Conservation (phyloP, 1,284 basidiomycete genomes). For the Trametes versicolor region DNA sequence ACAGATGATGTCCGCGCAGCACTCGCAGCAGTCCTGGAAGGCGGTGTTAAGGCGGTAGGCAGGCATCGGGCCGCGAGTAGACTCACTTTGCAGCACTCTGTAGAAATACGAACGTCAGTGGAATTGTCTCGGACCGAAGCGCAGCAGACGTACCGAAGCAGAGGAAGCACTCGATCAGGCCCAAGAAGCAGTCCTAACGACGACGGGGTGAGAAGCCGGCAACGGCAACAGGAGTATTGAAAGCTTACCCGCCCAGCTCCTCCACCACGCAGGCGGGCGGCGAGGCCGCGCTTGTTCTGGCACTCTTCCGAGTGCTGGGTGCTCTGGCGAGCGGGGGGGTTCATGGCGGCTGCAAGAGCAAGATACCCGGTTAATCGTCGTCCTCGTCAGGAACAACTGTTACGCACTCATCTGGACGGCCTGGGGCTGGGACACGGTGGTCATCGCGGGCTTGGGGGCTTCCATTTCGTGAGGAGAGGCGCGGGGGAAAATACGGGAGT, state of each 20-base stretch:
- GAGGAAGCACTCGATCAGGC: constrained; percentile 66
- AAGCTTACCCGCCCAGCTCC: constrained; percentile 64
- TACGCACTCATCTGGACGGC: constrained; percentile 64
- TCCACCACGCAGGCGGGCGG: constrained; percentile 66
- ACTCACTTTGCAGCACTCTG: constrained; percentile 52
- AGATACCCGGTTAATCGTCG: neutral
- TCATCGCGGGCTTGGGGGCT: constrained; percentile 49
- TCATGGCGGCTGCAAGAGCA: constrained; percentile 50
- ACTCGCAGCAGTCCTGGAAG: constrained; percentile 53
- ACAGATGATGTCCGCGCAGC: constrained; percentile 55
- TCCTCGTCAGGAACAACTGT: neutral
- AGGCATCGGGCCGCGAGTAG: neutral
- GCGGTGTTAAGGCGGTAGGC: constrained; percentile 13
- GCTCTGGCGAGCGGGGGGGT: constrained; percentile 45
- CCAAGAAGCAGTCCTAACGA: constrained; percentile 67
- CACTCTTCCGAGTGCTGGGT: constrained; percentile 47
- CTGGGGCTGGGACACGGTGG: constrained; percentile 58
- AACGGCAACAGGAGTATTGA: neutral
- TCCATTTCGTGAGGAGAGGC: constrained; percentile 39
- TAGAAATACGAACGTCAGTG: constrained; percentile 5
- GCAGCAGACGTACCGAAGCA: constrained; percentile 63
- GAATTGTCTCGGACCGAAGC: neutral
- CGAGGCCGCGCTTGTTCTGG: constrained; percentile 48
- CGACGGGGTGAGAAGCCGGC: constrained; percentile 21
- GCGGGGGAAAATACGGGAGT: neutral